A percentile compares a stretch with the other conserved stretches of the same genome.
Evolutionary conservation across 2,329 filamentous ascomycete species (phyloP).

Genomic region (Fusarium concolor): DNA sequence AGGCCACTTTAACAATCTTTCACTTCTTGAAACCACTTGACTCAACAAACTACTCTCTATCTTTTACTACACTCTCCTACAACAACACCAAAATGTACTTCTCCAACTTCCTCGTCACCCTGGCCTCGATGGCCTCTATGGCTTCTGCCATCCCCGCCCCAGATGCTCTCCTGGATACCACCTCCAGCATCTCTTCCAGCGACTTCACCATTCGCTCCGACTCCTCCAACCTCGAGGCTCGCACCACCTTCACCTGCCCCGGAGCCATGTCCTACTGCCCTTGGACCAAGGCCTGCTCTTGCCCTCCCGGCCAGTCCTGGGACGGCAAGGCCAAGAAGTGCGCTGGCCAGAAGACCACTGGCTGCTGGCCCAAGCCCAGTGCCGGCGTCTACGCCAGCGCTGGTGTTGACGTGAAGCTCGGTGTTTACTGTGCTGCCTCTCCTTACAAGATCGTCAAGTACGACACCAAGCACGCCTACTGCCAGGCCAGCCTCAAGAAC

Average conservation of each 20-base stretch:
- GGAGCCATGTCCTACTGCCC: slow-evolving; percentile 52
- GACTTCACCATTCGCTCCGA: slow-evolving; percentile 32
- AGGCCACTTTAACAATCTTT: slow-evolving; percentile 17
- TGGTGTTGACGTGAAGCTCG: slow-evolving; percentile 45
- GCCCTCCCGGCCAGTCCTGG: slow-evolving; percentile 55
- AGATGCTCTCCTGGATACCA: slow-evolving; percentile 49
- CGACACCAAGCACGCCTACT: slow-evolving; percentile 51
- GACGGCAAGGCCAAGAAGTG: slow-evolving; percentile 48
- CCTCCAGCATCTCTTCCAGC: slow-evolving; percentile 27
- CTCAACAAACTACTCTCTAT: slow-evolving; percentile 6
- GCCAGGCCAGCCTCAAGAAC: slow-evolving; percentile 50
- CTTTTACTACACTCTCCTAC: background rate
- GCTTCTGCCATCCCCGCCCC: slow-evolving; percentile 40
- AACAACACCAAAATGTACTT: slow-evolving; percentile 48
- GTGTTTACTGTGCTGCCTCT: slow-evolving; percentile 50
- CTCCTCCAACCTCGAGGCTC: slow-evolving; percentile 37
- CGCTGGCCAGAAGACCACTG: slow-evolving; percentile 42
- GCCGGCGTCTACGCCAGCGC: slow-evolving; percentile 38
- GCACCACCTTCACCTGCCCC: slow-evolving; percentile 50
- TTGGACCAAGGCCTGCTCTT: slow-evolving; percentile 57
- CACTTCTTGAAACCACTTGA: slow-evolving; percentile 1
- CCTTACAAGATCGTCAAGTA: slow-evolving; percentile 53
- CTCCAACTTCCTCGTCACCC: slow-evolving; percentile 43
- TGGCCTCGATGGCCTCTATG: slow-evolving; percentile 46
- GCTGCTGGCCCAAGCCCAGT: slow-evolving; percentile 52